Base-by-base conservation (phyloP, 106 monocot genomes). In the Iris macrosiphon region DNA sequence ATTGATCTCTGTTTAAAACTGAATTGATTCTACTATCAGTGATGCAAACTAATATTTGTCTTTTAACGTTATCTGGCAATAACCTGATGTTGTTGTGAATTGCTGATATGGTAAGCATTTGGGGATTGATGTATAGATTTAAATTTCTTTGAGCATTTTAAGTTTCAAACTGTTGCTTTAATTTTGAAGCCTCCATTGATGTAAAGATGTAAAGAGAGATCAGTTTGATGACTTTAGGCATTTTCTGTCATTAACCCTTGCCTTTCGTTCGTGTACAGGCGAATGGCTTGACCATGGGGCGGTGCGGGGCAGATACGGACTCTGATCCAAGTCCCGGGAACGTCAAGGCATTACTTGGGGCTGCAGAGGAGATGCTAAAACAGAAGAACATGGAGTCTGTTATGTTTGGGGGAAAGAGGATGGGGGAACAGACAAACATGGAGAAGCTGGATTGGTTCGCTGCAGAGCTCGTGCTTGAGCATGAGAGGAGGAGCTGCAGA, bases 341-440 rank as follows among this genome's bases (percentile, higher is more conserved):
- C n/a, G 55, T 53, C 16, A 47, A 16, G 9, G 28, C 15, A 2
- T 24, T 33, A 40, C 32, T 45, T 18, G 13, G 45, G n/a, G 45
- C 30, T n/a, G 65, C 72, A 23, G 72, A 68, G 45, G 72, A 61
- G 41, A 49, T 52, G 66, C 57, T 78, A 55, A 55, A 60, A 20
- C 55, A 67, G 62, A 57, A 60, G 62, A 72, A 61, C 29, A 62
- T 78, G 7, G 72, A 72, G 41, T 78, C 78, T 6, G 67, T 68
- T 13, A 61, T 78, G 20, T 72, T 78, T 55, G 47, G 62, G 10
- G 78, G 78, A 31, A 61, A 57, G 61, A 62, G 37, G 57, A 20
- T 72, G 35, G 21, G 51, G 42, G 67, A 67, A 49, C 30, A 47
- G 25, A 72, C 78, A 1, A 67, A 78, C 34, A 40, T 41, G 49